phyloP scores from a whole-genome alignment of 306 rosid genomes.

The Aeschynomene evenia region DNA sequence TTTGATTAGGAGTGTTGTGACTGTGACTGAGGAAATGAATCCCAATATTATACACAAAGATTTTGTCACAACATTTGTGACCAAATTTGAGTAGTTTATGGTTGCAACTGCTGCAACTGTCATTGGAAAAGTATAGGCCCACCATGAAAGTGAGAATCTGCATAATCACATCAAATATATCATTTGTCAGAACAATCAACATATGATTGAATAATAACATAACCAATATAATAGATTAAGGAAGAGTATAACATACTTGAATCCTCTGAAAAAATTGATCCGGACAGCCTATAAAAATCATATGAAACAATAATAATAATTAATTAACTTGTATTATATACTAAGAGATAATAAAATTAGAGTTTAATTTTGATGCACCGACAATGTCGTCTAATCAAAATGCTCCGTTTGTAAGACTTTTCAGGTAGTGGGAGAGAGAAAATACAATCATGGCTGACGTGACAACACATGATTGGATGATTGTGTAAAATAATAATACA shows the following conservation, averaged over 20 bases:
- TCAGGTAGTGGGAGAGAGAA: too few species aligned
- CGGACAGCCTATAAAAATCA: conserved; percentile 65
- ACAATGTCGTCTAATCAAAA: too few species aligned
- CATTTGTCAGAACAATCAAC: conserved; percentile 17
- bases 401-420: too few species aligned
- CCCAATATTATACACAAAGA: conserved; percentile 47
- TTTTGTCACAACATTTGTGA: conserved; percentile 45
- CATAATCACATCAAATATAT: background rate
- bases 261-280: conserved; percentile 67
- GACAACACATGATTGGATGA: too few species aligned
- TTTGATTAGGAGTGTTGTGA: conserved; percentile 38
- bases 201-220: background rate
- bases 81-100: conserved; percentile 51
- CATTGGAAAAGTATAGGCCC: conserved; percentile 88
- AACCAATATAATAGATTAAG: background rate
- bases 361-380: too few species aligned
- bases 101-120: conserved; percentile 76
- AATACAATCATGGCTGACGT: too few species aligned
- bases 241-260: conserved; percentile 47
- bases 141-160: conserved; percentile 82
- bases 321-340: background rate
- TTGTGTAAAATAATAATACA: too few species aligned
- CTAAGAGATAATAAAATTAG: background rate
- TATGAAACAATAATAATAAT: conserved; percentile 8
- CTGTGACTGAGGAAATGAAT: conserved; percentile 41